Percentiles rank a stretch among this genome's conserved stretches.
phyloP scores from a whole-genome alignment of 2,329 filamentous ascomycete genomes.

The Venturia effusa region DNA sequence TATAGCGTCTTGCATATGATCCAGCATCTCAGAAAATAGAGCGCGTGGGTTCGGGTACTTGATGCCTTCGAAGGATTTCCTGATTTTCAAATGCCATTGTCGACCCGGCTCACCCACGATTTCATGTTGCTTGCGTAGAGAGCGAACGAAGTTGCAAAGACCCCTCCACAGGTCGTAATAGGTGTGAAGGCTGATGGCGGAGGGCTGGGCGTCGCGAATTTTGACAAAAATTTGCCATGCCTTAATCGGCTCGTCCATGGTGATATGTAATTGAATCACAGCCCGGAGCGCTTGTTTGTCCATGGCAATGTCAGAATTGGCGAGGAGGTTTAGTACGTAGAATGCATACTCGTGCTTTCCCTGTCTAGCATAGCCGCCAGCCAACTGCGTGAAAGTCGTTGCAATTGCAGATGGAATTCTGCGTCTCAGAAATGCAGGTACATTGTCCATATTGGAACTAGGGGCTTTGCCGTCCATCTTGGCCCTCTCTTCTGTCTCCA shows the following conservation, averaged over 20 bases:
- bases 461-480: neutral
- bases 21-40: constrained; percentile 1
- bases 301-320: neutral
- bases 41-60: neutral
- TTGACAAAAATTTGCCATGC: constrained; percentile 3
- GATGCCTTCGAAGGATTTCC: constrained; percentile 4
- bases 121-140: neutral
- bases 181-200: neutral
- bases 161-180: constrained; percentile 7
- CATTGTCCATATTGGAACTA: neutral
- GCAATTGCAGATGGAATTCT: constrained; percentile 1
- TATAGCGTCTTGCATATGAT: neutral
- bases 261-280: constrained; percentile 1
- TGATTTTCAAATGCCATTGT: neutral
- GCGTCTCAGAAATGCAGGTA: constrained; percentile 6
- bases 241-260: neutral
- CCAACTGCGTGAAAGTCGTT: constrained; percentile 4
- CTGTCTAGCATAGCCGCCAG: neutral
- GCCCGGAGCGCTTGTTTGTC: neutral
- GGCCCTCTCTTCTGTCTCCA: neutral
- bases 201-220: neutral
- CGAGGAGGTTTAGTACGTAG: constrained; percentile 1
- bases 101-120: neutral
- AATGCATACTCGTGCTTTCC: neutral
- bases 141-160: neutral